phyloP scores from a whole-genome alignment of 2,329 filamentous ascomycete species.

The Cucurbitaria berberidis region DNA sequence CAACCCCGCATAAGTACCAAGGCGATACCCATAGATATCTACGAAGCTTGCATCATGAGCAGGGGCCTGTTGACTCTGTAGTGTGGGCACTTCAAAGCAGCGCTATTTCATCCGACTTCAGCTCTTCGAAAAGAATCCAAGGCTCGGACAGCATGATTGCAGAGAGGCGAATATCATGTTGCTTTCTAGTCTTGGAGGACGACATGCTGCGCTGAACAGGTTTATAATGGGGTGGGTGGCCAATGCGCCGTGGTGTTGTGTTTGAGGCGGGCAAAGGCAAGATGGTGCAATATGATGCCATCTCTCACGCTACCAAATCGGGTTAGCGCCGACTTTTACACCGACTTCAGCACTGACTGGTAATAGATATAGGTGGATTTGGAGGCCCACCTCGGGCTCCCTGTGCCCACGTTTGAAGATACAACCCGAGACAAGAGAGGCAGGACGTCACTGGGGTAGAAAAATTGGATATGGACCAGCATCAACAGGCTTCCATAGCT shows the following conservation, averaged over 20 bases:
- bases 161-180: not conserved
- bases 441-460: not conserved
- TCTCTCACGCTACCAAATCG: conserved; percentile 16
- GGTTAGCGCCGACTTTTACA: conserved; percentile 16
- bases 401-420: conserved; percentile 2
- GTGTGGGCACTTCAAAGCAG: not conserved
- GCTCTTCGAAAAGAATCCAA: not conserved
- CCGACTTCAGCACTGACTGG: conserved; percentile 18
- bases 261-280: conserved; percentile 9
- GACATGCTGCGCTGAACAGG: not conserved
- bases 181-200: not conserved
- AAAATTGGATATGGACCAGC: not conserved
- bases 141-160: not conserved
- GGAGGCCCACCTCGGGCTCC: conserved; percentile 11
- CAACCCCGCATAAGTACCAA: not conserved
- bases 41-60: not conserved
- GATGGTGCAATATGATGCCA: conserved; percentile 29
- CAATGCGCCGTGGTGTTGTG: conserved; percentile 12
- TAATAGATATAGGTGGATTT: not conserved
- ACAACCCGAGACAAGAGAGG: not conserved
- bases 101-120: not conserved
- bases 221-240: conserved; percentile 1
- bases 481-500: not conserved
- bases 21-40: not conserved
- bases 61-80: not conserved